Evolutionary conservation across 2,329 filamentous ascomycete species (phyloP).

Genomic region (Aspergillus costaricaensis): DNA sequence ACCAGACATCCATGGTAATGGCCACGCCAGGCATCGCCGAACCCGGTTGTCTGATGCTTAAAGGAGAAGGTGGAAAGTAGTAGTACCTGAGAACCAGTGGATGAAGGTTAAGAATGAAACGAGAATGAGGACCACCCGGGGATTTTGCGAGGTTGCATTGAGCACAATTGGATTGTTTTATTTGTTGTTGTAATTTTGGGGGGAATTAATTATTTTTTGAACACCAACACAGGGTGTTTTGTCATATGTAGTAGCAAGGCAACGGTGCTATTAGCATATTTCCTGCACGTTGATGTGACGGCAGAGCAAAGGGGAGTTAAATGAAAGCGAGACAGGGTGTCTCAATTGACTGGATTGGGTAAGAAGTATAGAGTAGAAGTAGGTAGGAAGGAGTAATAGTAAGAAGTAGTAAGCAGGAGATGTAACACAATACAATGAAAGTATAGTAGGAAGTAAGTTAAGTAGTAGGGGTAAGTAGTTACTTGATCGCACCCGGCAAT

Average conservation of each 20-base stretch:
- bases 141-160: neutral
- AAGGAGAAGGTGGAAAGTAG: neutral
- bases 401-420: neutral
- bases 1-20: constrained; percentile 13
- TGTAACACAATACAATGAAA: neutral
- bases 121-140: neutral
- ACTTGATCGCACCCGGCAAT: neutral
- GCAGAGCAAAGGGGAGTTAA: neutral
- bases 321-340: constrained; percentile 3
- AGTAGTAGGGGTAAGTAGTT: neutral
- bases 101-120: neutral
- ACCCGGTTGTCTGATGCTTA: neutral
- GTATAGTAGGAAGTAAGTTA: neutral
- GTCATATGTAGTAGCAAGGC: neutral
- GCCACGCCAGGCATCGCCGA: constrained; percentile 3
- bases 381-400: neutral
- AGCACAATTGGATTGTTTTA: constrained; percentile 1
- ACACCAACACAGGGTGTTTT: neutral
- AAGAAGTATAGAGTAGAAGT: neutral
- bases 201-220: neutral
- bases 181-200: neutral
- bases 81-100: neutral
- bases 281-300: neutral
- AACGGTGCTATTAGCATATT: constrained; percentile 4
- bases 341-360: neutral